These are phyloP conservation scores for Colletotrichum magnum DNA, from an alignment of 2,329 filamentous ascomycete species.

Conservation along the genomic window DNA sequence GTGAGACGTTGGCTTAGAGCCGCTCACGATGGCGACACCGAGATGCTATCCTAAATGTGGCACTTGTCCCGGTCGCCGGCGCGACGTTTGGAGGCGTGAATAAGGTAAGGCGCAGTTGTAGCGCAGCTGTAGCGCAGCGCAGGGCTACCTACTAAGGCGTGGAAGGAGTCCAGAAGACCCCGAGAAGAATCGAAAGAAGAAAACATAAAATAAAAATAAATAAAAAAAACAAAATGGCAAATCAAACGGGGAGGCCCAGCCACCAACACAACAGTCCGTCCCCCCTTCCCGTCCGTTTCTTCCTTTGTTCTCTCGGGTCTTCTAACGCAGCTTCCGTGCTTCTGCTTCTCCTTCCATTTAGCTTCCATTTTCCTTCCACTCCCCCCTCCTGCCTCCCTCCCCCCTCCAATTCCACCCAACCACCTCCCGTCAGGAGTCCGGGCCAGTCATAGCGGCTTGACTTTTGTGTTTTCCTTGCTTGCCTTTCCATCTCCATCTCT, in stretches of 20 bases:
- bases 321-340: slow-evolving; percentile 30
- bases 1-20: slow-evolving; percentile 22
- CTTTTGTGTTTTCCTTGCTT: background rate
- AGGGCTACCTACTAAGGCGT: too few species aligned
- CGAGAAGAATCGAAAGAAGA: too few species aligned
- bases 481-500: background rate
- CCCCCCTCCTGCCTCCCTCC: too few species aligned
- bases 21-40: slow-evolving; percentile 5
- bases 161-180: too few species aligned
- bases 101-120: slow-evolving; percentile 10
- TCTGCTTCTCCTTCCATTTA: slow-evolving; percentile 11
- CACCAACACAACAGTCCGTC: too few species aligned
- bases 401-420: too few species aligned
- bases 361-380: too few species aligned
- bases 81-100: slow-evolving; percentile 22
- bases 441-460: background rate
- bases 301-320: slow-evolving; percentile 36
- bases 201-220: background rate
- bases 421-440: too few species aligned
- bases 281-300: slow-evolving; percentile 17
- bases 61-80: slow-evolving; percentile 11
- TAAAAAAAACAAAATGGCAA: background rate
- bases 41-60: slow-evolving; percentile 18
- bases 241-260: background rate
- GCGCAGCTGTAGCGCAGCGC: background rate